A percentile compares a stretch with the other conserved stretches of the same genome.
These are phyloP conservation scores for Claviceps africana DNA, from an alignment of 2,329 filamentous ascomycete genomes.

Conservation along the genomic window DNA sequence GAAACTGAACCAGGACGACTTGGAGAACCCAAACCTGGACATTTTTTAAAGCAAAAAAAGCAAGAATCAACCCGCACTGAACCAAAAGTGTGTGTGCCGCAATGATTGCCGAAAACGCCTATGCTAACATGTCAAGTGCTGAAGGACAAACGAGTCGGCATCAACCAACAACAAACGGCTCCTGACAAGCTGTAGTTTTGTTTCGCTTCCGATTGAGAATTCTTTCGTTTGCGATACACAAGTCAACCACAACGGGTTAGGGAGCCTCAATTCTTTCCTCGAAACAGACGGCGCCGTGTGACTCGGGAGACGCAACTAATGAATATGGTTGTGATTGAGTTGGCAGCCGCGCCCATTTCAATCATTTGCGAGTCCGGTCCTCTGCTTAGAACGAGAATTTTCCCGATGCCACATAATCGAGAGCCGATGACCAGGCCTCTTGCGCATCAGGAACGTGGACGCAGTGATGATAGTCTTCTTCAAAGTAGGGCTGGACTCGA, in stretches of 20 bases:
- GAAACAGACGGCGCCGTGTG: background rate
- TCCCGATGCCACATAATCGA: conserved; percentile 14
- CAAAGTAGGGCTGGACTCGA: conserved; percentile 26
- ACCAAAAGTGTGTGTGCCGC: background rate
- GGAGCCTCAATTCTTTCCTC: background rate
- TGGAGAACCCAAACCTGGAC: background rate
- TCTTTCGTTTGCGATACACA: background rate
- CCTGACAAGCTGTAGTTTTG: background rate
- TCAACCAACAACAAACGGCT: background rate
- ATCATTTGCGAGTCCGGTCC: too few relatives aligned
- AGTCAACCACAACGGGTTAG: background rate
- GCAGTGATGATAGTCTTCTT: conserved; percentile 28
- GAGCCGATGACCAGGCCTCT: conserved; percentile 24
- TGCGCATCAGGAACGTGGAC: conserved; percentile 24
- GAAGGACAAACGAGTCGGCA: background rate
- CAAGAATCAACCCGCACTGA: background rate
- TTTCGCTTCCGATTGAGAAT: too few relatives aligned
- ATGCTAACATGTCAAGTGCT: background rate
- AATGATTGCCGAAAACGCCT: background rate
- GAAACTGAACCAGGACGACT: background rate
- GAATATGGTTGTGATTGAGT: too few relatives aligned
- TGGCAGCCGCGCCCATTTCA: too few relatives aligned
- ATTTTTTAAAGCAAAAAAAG: conserved; percentile 2
- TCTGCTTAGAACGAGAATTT: conserved; percentile 18
- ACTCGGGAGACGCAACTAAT: background rate